phyloP scores from a whole-genome alignment of 1,284 basidiomycete species.

The Inonotus hispidus region DNA sequence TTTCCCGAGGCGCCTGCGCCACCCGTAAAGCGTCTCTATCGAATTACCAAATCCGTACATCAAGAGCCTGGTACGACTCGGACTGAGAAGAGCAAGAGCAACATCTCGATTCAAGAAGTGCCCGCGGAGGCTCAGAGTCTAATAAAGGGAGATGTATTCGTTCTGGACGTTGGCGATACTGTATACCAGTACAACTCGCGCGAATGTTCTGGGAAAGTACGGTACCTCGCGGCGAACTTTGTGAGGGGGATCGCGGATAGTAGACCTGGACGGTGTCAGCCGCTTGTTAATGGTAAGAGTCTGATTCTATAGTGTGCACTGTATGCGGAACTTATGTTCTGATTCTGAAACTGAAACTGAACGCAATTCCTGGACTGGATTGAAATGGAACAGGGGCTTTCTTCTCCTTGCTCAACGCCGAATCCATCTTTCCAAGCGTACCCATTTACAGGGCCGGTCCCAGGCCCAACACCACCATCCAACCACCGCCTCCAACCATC shows the following conservation, averaged over 20 bases:
- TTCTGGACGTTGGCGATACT: slow-evolving; percentile 46
- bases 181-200: slow-evolving; percentile 53
- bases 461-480: too few relatives aligned
- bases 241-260: slow-evolving; percentile 41
- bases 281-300: slow-evolving; percentile 46
- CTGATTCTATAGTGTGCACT: too few relatives aligned
- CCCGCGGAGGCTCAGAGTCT: slow-evolving; percentile 39
- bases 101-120: slow-evolving; percentile 46
- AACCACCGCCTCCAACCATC: slow-evolving; percentile 29
- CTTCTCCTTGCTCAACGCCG: slow-evolving; percentile 38
- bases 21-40: slow-evolving; percentile 39
- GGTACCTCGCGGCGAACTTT: slow-evolving; percentile 52
- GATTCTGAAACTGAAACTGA: too few relatives aligned
- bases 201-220: slow-evolving; percentile 31
- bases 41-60: slow-evolving; percentile 24
- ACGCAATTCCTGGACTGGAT: too few relatives aligned
- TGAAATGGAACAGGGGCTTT: slow-evolving; percentile 32
- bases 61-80: slow-evolving; percentile 23
- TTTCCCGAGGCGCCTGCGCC: slow-evolving; percentile 31
- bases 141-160: slow-evolving; percentile 48
- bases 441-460: too few relatives aligned
- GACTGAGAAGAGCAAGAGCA: slow-evolving; percentile 25
- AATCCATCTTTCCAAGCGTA: slow-evolving; percentile 23
- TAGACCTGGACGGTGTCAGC: slow-evolving; percentile 37
- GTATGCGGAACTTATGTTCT: too few relatives aligned